Conservation (phyloP, 305 asterid species). For the Ajuga reptans region DNA sequence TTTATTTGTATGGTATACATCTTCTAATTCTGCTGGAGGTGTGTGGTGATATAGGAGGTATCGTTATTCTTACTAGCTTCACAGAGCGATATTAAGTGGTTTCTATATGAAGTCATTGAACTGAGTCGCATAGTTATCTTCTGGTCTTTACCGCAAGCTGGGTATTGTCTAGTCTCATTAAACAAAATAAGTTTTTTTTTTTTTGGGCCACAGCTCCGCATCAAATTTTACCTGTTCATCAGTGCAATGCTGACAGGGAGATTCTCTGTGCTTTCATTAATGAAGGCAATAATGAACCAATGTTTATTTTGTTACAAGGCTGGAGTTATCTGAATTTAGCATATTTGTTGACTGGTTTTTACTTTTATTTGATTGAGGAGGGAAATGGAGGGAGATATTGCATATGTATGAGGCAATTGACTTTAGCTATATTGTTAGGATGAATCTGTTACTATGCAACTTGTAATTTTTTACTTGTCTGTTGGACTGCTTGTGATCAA, state of each 20-base stretch:
- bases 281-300: not conserved
- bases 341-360: not conserved
- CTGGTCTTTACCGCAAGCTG: not conserved
- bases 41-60: not conserved
- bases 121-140: not conserved
- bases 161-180: not conserved
- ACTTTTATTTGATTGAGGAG: not conserved
- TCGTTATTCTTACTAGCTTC: not conserved
- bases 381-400: not conserved
- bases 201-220: not conserved
- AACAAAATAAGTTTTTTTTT: not conserved
- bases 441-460: not conserved
- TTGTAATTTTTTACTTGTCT: not conserved
- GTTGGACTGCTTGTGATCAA: conserved; percentile 2
- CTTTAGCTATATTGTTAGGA: not conserved
- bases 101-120: not conserved
- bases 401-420: not conserved
- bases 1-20: not conserved
- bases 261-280: not conserved
- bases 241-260: not conserved
- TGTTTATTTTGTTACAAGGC: not conserved
- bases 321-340: not conserved
- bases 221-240: not conserved
- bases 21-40: not conserved
- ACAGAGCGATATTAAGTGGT: not conserved